Evolutionary conservation across 169 alveolate species (phyloP), one percentile per base, ranked within the genome.

Genomic region (Perkinsus olseni): DNA sequence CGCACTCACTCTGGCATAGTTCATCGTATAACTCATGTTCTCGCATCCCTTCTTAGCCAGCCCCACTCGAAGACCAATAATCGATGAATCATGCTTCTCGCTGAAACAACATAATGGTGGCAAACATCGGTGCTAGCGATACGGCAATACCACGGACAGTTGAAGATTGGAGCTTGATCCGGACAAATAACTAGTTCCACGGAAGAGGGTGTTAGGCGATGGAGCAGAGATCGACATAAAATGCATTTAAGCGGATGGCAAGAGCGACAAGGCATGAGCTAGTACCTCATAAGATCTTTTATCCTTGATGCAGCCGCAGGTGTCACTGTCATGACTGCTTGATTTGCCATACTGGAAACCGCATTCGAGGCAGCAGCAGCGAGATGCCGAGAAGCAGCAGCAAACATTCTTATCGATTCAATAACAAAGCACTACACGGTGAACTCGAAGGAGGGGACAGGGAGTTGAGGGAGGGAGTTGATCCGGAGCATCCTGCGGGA

Each of bases 21-120:
- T 95, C 96, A 96, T 96, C 38, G 96, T 95, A 91, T 96, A 96
- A 34, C 94, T 91, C 51, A 95, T 93, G 24, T 97, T 97, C 92
- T 96, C 96, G 39, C 97, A 96, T 13, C 97, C 97, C 94, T 97
- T 92, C 90, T 95, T 93, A 40, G 95, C 91, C 0, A 96, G 96
- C 24, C 96, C 97, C 34, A 96, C 95, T 94, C 95, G 95, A 0
- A 96, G 62, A 0, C 91, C 92, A 21, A 51, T 92, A 37, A 38
- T 62, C 8, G 82, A 62, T 4, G 13, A 8, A 62, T 62, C 82
- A 62, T 24, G 37, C 82, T 62, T 62, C 82, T 62, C 17, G 17
- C 82, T 62, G 34, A 13, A 62, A 62, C 82, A 45, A 45, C 62
- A 45, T 45, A 45, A n/a, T n/a, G n/a, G n/a, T n/a, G n/a, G n/a